Evolutionary conservation across 306 rosid genomes (phyloP).

Genomic region (Rosa rugosa): DNA sequence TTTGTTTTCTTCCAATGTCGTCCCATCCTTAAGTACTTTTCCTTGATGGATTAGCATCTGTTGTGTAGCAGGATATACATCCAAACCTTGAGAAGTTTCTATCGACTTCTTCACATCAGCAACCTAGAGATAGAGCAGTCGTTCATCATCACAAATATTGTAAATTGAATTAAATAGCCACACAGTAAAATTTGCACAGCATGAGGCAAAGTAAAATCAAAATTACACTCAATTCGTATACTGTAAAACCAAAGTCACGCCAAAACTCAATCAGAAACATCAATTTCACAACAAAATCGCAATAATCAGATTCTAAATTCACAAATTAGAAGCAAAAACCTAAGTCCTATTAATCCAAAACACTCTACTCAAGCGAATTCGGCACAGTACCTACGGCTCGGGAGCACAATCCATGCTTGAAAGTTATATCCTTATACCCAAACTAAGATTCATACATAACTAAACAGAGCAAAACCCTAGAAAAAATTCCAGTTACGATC

Average conservation of each 20-base stretch:
- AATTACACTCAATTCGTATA: neutral
- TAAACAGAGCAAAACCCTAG: constrained; percentile 5
- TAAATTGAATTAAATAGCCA: neutral
- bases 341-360: neutral
- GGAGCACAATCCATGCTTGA: neutral
- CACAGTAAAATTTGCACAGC: neutral
- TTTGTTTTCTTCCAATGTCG: constrained; percentile 78
- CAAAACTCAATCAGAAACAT: neutral
- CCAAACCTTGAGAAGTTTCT: constrained; percentile 72
- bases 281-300: neutral
- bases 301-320: constrained; percentile 1
- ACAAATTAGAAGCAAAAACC: neutral
- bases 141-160: neutral
- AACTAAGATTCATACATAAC: constrained; percentile 2
- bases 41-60: constrained; percentile 97
- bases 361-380: neutral
- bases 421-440: neutral
- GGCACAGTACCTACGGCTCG: neutral
- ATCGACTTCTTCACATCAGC: constrained; percentile 78
- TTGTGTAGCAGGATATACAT: constrained; percentile 79
- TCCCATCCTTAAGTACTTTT: constrained; percentile 77
- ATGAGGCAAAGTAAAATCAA: neutral
- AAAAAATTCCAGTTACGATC: constrained; percentile 8
- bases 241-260: neutral
- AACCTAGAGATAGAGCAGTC: constrained; percentile 47